phyloP scores from a whole-genome alignment of 2,329 filamentous ascomycete genomes.

The Cryphonectria radicalis region DNA sequence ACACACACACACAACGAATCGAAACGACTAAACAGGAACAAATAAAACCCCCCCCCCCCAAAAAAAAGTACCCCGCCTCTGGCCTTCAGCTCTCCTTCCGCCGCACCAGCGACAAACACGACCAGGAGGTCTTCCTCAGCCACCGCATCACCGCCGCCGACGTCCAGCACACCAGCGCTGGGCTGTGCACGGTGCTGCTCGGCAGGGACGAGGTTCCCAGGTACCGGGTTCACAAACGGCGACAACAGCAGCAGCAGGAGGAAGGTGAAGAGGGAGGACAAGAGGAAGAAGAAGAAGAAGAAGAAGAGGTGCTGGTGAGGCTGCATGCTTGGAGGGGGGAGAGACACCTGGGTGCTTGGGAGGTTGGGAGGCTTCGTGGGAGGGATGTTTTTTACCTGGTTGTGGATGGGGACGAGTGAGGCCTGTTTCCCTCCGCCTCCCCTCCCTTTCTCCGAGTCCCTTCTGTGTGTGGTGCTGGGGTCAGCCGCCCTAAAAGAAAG shows the following conservation, averaged over 20 bases:
- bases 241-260: not conserved
- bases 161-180: slow-evolving; percentile 19
- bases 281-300: not conserved
- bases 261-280: no score
- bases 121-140: slow-evolving; percentile 25
- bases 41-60: no score
- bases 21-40: not conserved
- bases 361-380: slow-evolving; percentile 29
- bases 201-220: slow-evolving; percentile 20
- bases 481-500: no score
- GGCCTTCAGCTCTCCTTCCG: slow-evolving; percentile 29
- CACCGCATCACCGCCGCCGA: slow-evolving; percentile 26
- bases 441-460: no score
- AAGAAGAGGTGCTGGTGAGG: slow-evolving; percentile 22
- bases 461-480: not conserved
- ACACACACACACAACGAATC: no score
- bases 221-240: slow-evolving; percentile 4
- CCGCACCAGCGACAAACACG: slow-evolving; percentile 2
- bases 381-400: slow-evolving; percentile 15
- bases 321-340: slow-evolving; percentile 32
- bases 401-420: slow-evolving; percentile 6
- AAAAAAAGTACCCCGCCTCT: slow-evolving; percentile 27
- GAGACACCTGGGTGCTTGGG: slow-evolving; percentile 27
- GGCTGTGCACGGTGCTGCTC: slow-evolving; percentile 26
- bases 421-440: no score